These are phyloP conservation scores for Botryotinia calthae DNA, from an alignment of 2,329 filamentous ascomycete species.

Conservation along the genomic window DNA sequence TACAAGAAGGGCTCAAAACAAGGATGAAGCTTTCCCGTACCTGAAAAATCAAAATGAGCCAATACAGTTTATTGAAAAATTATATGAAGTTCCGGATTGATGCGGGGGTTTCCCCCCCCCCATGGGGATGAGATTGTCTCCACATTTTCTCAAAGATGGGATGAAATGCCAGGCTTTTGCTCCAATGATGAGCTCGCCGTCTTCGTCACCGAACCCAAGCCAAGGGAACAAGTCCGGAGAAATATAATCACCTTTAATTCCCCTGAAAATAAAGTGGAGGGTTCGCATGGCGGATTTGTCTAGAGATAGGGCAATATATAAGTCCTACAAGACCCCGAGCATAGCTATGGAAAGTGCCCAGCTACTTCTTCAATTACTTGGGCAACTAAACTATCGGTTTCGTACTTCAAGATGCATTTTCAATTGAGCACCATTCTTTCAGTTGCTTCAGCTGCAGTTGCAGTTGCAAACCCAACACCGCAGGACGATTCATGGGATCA, in stretches of 20 bases:
- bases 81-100: neutral
- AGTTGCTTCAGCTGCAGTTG: conserved; percentile 28
- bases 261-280: neutral
- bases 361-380: neutral
- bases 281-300: neutral
- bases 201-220: neutral
- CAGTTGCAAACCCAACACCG: conserved; percentile 30
- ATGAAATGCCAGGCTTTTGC: neutral
- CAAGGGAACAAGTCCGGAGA: conserved; percentile 1
- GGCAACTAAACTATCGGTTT: neutral
- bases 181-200: neutral
- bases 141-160: conserved; percentile 3
- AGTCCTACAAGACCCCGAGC: neutral
- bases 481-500: conserved; percentile 23
- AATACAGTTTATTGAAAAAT: neutral
- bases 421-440: conserved; percentile 29
- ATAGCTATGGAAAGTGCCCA: neutral
- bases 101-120: neutral
- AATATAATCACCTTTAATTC: neutral
- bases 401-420: conserved; percentile 33
- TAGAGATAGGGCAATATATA: conserved; percentile 10
- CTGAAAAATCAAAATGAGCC: neutral
- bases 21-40: neutral
- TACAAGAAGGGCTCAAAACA: neutral
- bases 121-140: conserved; percentile 1